Base-by-base conservation (phyloP, 2,329 filamentous ascomycete genomes). In the Podosphaera leucotricha region DNA sequence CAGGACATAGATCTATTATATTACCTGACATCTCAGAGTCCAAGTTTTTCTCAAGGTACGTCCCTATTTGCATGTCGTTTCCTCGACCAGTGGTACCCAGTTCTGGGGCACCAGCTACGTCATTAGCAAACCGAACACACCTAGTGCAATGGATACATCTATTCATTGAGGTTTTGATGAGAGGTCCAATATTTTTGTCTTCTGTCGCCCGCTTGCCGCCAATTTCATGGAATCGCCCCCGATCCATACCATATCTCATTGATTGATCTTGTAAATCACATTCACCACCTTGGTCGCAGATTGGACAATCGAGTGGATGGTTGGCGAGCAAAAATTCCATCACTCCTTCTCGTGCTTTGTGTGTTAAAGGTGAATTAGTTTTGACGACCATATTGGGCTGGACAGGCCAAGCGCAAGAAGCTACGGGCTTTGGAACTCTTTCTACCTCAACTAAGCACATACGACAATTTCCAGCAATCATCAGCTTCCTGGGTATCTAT, bases 121-220 rank as follows among this genome's bases (percentile, higher is more conserved):
- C 90, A 64, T 95, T 98, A 60, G 90, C 82, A 64, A 98, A 98
- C 59, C 90, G 85, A 55, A 98, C 76, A 65, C 90, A 98, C 58
- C 90, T 77, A 50, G 90, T 98, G 71, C 90, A 98, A 69, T 98
- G 90, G 58, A 98, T 98, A 64, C 90, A 98, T 61, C 90, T 75
- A 71, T 98, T 98, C 90, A 98, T 98, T 42, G 90, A 98, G 2
- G 90, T 98, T 75, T 98, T 98, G 66, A 98, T 82, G 54, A 98
- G 64, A 44, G 90, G 90, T 30, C 90, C 90, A 57, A 98, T 94
- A 64, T 98, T 95, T 73, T 98, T 98, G 65, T 98, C 90, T 67
- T 98, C 90, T 35, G 94, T 86, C 21, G 85, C 90, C 68, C 90
- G 82, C 73, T 98, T 98, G 64, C 90, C 90, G 45, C 74, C 77